Conservation (phyloP, 2,329 filamentous ascomycete genomes). For the Fonsecaea pedrosoi region DNA sequence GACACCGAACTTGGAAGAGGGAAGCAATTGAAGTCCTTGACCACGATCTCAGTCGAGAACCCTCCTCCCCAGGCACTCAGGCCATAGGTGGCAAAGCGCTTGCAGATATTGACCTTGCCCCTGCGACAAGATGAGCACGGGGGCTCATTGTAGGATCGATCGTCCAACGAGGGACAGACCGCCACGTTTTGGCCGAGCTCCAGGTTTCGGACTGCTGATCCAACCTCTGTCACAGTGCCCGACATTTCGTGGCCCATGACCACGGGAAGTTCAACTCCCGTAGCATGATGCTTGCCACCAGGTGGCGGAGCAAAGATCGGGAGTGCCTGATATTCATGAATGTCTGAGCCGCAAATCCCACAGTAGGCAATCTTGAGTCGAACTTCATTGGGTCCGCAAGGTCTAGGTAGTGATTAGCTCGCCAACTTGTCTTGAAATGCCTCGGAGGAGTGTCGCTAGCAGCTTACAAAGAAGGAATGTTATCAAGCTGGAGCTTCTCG, state of each 20-base stretch:
- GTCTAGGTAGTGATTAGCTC: conserved; percentile 11
- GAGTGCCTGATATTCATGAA: conserved; percentile 56
- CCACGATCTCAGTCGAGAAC: conserved; percentile 8
- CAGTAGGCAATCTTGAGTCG: conserved; percentile 36
- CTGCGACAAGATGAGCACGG: conserved; percentile 10
- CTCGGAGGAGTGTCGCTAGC: conserved; percentile 8
- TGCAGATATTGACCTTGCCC: conserved; percentile 19
- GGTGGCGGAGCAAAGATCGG: conserved; percentile 54
- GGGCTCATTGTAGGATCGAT: conserved; percentile 34
- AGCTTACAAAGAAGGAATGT: conserved; percentile 10
- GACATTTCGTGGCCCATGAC: conserved; percentile 62
- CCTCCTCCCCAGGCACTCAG: conserved; percentile 19
- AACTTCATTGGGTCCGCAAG: conserved; percentile 22
- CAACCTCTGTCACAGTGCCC: conserved; percentile 49
- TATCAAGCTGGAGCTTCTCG: conserved; percentile 14
- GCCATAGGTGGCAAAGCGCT: conserved; percentile 9
- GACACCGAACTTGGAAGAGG: conserved; percentile 17
- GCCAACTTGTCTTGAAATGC: background rate
- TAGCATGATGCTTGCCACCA: conserved; percentile 59
- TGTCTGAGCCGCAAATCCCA: conserved; percentile 41
- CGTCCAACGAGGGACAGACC: conserved; percentile 15
- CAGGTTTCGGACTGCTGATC: conserved; percentile 5
- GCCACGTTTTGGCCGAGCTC: conserved; percentile 15
- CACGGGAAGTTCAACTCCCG: conserved; percentile 56
- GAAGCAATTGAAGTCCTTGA: conserved; percentile 10